Base-by-base conservation (phyloP, 352 stramenopile species). In the Globisporangium viniferum region DNA sequence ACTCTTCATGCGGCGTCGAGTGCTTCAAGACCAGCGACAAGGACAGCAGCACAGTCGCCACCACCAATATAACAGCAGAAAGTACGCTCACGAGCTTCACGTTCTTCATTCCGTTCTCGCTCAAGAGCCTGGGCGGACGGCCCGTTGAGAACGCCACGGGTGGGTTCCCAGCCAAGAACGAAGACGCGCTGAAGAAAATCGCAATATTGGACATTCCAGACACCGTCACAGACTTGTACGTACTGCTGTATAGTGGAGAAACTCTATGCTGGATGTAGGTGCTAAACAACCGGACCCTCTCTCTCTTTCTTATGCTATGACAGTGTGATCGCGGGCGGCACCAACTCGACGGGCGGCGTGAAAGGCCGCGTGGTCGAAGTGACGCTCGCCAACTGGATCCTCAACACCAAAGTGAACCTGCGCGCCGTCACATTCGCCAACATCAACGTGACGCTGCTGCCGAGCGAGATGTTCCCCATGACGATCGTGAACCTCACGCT, bases 51-150 rank as follows among this genome's bases (percentile, higher is more conserved):
- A 7, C 44, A 57, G 20, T 10, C 44, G 44, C 14, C 27, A 58
- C 39, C 29, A n/a, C 9, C n/a, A 68, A 54, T 53, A 31, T 15
- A 46, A n/a, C 31, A n/a, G 15, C 31, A 3, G 33, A 24, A 14
- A n/a, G 35, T 1, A 7, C 6, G 6, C 33, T 29, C 8, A 53
- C 46, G n/a, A 49, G 24, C 18, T 70, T 70, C 36, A 59, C 35
- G 18, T 66, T 70, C 57, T 70, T 70, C 36, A 66, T 70, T 33
- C 65, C 57, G 36, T 69, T 64, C n/a, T 69, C 64, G 5, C 48
- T 44, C 51, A 60, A 36, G 15, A 70, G 27, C 14, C 29, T 70
- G 7, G 57, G 48, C 6, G 59, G 46, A 5, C 44, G 33, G 15
- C 46, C 65, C 3, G 31, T 60, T 12, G 64, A 60, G 35, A 70